Percentiles rank a stretch among this genome's conserved stretches.
Conservation (phyloP, 2,329 filamentous ascomycete species). For the Alternaria gaisen region DNA sequence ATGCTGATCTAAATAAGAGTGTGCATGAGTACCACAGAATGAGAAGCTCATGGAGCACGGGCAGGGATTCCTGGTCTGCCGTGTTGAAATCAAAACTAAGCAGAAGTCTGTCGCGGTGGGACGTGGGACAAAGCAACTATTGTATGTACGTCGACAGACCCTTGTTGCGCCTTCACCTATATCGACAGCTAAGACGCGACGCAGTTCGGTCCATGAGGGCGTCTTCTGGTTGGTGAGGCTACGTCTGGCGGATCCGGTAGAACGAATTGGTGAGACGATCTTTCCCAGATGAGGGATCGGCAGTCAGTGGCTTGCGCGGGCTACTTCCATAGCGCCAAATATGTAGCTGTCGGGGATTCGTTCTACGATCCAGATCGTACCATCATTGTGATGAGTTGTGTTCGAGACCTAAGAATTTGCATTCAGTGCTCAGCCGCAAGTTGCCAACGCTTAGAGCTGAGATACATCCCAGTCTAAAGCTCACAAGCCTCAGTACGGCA, state of each 20-base stretch:
- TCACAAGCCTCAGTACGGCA: not conserved
- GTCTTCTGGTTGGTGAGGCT: slow-evolving; percentile 39
- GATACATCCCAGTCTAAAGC: not conserved
- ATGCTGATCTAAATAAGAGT: slow-evolving; percentile 33
- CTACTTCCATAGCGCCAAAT: slow-evolving; percentile 25
- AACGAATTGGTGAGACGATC: slow-evolving; percentile 29
- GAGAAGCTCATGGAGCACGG: slow-evolving; percentile 23
- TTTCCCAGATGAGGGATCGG: slow-evolving; percentile 17
- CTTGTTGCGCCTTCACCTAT: slow-evolving; percentile 32
- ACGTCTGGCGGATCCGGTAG: slow-evolving; percentile 23
- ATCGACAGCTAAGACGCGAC: slow-evolving; percentile 22
- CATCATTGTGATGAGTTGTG: slow-evolving; percentile 7
- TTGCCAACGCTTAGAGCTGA: not conserved
- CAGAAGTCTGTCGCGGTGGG: slow-evolving; percentile 16
- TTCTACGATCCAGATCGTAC: slow-evolving; percentile 17
- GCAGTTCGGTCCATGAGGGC: slow-evolving; percentile 32
- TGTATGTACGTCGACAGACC: slow-evolving; percentile 8
- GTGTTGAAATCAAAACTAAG: slow-evolving; percentile 17
- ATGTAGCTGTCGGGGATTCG: slow-evolving; percentile 25
- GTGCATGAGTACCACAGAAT: slow-evolving; percentile 24
- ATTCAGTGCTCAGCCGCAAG: slow-evolving; percentile 1
- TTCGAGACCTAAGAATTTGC: slow-evolving; percentile 3
- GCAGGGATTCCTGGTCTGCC: slow-evolving; percentile 28
- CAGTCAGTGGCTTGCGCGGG: slow-evolving; percentile 35
- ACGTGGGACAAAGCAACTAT: slow-evolving; percentile 29